Evolutionary conservation across 106 monocot species (phyloP), one percentile per base, ranked within the genome.

Genomic region (Phalaenopsis aphrodite): DNA sequence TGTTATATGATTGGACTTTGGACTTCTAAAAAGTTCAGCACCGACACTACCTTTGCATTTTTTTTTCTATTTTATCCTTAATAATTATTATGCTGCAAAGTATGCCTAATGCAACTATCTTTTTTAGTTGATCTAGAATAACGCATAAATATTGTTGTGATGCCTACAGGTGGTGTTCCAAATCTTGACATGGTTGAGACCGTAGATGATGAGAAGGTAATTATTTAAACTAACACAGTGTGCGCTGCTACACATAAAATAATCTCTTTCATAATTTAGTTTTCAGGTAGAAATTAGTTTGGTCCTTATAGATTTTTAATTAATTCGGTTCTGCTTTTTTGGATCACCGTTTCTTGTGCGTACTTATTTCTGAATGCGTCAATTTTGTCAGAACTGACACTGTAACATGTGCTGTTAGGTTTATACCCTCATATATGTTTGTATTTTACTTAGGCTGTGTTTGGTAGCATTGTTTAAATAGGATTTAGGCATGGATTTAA

Each of bases 151-250:
- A 6, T 42, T 47, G 0, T 56, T 78, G 42, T 74, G 6, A 45
- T 76, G 76, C 43, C 23, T 85, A 68, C 84, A 97, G 97, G 91
- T 86, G 80, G 85, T 64, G 97, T 97, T 12, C 94, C 94, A 45
- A 94, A 94, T 78, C 94, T 97, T 56, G 83, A 89, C 80, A 97
- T 97, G 90, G 90, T 97, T 78, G 94, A 97, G 82, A 94, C 84
- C 76, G 97, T 97, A 47, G 94, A 94, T 81, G 83, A 92, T 92
- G 85, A 88, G 80, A 97, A 97, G 97, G 94, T 97, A 85, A 78
- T 41, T 21, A 42, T 66, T 78, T 39, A 49, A 55, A 64, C 41
- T 46, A 38, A 37, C 39, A 6, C 1, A 7, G 24, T 30, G 36
- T 36, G 24, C 38, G 69, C 16, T 69, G 4, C 39, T 21, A n/a